Conservation (phyloP, 2,329 filamentous ascomycete species). For the Biscogniauxia sp. region DNA sequence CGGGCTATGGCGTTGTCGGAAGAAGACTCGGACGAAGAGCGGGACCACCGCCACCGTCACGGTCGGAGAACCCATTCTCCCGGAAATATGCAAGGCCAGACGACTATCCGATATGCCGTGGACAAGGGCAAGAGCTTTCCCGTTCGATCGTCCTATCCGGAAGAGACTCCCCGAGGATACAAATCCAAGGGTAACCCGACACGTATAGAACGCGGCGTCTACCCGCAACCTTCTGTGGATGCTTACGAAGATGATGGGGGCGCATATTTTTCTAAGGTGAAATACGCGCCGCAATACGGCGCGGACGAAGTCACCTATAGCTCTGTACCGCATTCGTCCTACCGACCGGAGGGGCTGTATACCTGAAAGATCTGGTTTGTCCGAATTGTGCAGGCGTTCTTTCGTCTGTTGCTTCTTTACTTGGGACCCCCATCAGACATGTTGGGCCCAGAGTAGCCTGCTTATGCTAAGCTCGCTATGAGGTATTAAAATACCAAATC, state of each 20-base stretch:
- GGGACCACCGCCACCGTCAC: constrained; percentile 22
- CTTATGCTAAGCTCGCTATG: not conserved
- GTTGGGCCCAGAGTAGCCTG: not conserved
- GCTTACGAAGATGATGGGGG: constrained; percentile 17
- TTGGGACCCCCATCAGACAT: not conserved
- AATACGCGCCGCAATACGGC: constrained; percentile 11
- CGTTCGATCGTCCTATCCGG: constrained; percentile 8
- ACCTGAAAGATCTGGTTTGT: constrained; percentile 2
- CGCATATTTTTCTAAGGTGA: constrained; percentile 15
- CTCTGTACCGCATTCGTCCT: constrained; percentile 11
- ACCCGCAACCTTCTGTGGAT: constrained; percentile 14
- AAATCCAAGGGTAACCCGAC: constrained; percentile 21
- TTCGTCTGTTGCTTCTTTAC: not conserved
- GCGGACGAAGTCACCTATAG: constrained; percentile 20
- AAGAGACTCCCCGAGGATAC: constrained; percentile 13
- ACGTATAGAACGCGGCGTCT: constrained; percentile 16
- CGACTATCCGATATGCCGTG: constrained; percentile 13
- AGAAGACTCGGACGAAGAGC: constrained; percentile 28
- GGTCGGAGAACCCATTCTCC: constrained; percentile 26
- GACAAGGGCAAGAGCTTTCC: not conserved
- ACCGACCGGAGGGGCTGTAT: constrained; percentile 11
- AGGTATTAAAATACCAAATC: constrained; percentile 5
- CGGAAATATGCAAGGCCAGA: constrained; percentile 16
- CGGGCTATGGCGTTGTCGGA: constrained; percentile 13
- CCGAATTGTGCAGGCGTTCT: constrained; percentile 2